phyloP scores from a whole-genome alignment of 805 yeast species.

The Lipomyces kockii region DNA sequence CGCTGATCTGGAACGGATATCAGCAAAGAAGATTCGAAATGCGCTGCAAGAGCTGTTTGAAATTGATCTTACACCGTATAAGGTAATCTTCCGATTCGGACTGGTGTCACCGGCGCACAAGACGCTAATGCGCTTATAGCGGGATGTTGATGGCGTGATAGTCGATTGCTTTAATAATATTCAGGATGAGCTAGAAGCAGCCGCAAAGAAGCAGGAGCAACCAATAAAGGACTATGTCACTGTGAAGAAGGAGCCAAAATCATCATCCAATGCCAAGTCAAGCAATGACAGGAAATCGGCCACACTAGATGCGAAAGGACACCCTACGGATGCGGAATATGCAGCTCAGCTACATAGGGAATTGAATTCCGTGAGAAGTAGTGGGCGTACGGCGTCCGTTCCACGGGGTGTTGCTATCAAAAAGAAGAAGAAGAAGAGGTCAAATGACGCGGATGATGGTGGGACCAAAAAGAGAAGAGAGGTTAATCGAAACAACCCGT shows the following conservation, averaged over 20 bases:
- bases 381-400: constrained; percentile 3
- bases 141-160: constrained; percentile 63
- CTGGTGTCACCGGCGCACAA: neutral
- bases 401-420: neutral
- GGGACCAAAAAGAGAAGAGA: constrained; percentile 36
- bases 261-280: neutral
- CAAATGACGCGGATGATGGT: constrained; percentile 28
- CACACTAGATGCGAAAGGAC: constrained; percentile 28
- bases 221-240: constrained; percentile 13
- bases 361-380: constrained; percentile 22
- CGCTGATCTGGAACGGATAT: constrained; percentile 68
- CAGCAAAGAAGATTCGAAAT: constrained; percentile 70
- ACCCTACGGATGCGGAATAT: constrained; percentile 28
- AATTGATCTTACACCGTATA: constrained; percentile 55
- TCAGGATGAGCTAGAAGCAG: constrained; percentile 48
- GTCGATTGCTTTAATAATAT: constrained; percentile 59
- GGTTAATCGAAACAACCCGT: constrained; percentile 42
- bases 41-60: constrained; percentile 74
- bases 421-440: constrained; percentile 28
- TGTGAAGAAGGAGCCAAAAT: constrained; percentile 1
- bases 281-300: constrained; percentile 4
- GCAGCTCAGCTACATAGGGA: constrained; percentile 31
- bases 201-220: constrained; percentile 40
- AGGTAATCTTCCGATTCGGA: constrained; percentile 37
- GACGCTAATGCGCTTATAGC: constrained; percentile 45